phyloP scores from a whole-genome alignment of 306 rosid species.

The Dryas octopetala region DNA sequence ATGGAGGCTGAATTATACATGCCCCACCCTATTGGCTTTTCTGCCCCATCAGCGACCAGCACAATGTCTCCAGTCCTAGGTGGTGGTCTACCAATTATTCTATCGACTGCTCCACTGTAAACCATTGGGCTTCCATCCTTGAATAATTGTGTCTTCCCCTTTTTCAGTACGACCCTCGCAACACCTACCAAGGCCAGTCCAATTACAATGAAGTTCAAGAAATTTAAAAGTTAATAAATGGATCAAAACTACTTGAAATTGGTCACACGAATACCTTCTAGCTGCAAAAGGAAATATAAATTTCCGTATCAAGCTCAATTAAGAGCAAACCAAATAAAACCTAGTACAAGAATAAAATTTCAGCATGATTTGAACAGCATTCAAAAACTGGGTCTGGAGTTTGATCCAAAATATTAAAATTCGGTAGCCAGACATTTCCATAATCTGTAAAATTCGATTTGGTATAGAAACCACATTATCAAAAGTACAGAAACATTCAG shows the following conservation, averaged over 20 bases:
- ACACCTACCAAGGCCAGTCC: constrained; percentile 53
- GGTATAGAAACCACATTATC: neutral
- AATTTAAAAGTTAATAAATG: constrained; percentile 3
- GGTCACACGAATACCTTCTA: neutral
- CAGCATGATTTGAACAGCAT: neutral
- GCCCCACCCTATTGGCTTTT: constrained; percentile 90
- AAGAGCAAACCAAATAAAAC: neutral
- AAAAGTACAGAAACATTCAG: neutral
- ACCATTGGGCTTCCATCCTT: constrained; percentile 99
- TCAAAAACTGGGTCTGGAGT: neutral
- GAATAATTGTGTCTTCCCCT: constrained; percentile 90
- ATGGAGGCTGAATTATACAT: constrained; percentile 86
- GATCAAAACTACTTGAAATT: neutral
- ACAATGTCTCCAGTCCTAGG: constrained; percentile 88
- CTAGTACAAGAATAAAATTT: neutral
- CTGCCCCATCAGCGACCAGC: constrained; percentile 82
- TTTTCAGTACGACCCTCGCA: constrained; percentile 85
- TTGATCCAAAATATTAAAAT: neutral
- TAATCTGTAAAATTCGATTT: neutral
- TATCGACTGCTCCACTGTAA: constrained; percentile 92
- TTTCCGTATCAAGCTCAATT: neutral
- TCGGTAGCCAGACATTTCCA: neutral
- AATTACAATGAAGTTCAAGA: constrained; percentile 36
- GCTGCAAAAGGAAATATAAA: neutral
- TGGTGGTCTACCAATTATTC: constrained; percentile 88